Evolutionary conservation across 108 stramenopile genomes (phyloP).

Genomic region (Chaetoceros muelleri): DNA sequence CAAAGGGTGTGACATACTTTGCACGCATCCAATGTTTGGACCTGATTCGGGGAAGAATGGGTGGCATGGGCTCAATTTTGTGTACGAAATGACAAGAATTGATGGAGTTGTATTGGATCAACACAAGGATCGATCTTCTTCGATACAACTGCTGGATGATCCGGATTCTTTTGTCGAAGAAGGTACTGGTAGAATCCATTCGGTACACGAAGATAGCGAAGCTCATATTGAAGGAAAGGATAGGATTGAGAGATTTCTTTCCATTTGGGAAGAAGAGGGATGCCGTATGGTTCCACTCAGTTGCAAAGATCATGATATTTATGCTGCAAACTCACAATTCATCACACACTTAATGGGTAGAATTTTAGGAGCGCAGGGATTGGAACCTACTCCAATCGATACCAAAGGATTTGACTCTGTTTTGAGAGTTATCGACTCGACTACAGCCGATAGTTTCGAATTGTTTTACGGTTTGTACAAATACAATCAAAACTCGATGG

Average conservation of each 20-base stretch:
- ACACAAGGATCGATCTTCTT: background rate
- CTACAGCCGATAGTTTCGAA: conserved; percentile 95
- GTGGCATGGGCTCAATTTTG: conserved; percentile 92
- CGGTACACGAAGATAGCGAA: conserved; percentile 56
- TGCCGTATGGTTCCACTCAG: conserved; percentile 98
- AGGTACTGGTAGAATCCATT: conserved; percentile 17
- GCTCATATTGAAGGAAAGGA: conserved; percentile 62
- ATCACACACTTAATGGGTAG: conserved; percentile 98
- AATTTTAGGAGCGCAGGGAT: conserved; percentile 85
- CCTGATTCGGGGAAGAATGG: conserved; percentile 83
- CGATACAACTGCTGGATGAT: background rate
- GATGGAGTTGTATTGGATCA: conserved; percentile 37
- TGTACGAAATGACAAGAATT: conserved; percentile 90
- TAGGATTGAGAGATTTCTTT: conserved; percentile 86
- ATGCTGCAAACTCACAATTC: conserved; percentile 96
- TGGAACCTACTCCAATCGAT: conserved; percentile 80
- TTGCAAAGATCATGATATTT: conserved; percentile 90
- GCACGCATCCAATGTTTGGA: conserved; percentile 99
- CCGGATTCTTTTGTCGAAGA: conserved; percentile 10
- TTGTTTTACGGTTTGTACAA: conserved; percentile 97
- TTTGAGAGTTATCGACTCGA: conserved; percentile 82
- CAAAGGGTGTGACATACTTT: conserved; percentile 80
- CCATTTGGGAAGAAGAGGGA: conserved; percentile 96
- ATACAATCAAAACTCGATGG: conserved; percentile 73
- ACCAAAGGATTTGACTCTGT: conserved; percentile 95